Evolutionary conservation across 768 basidiomycete genomes (phyloP), one percentile per base, ranked within the genome.

Genomic region (Suillus clintonianus): DNA sequence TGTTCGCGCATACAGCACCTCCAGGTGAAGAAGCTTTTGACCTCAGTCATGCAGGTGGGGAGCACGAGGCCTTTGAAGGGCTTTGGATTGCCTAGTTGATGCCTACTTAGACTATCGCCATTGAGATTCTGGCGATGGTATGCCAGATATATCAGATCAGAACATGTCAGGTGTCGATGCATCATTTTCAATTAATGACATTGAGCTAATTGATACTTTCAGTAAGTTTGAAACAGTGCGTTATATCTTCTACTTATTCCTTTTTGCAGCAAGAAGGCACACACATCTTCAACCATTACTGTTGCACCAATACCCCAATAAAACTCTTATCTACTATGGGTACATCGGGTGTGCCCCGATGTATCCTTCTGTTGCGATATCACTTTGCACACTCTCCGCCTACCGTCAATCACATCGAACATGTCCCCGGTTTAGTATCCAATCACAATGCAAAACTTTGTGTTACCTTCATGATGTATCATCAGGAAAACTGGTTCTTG

Each of bases 341-440:
- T 75, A 67, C 62, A 57, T 75, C 10, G 71, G 69, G 0, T 63
- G 66, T 10, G 59, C 70, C 15, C 73, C 72, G 1, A 37, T 43
- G 30, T 55, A 64, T 10, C 67, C 70, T 8, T 54, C 64, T 4
- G 60, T 68, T 8, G 73, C 68, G 0, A 59, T 74, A 27, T 66
- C 67, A 0, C 48, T 73, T 42, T 57, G 53, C 1, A 57, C 66
- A 3, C 67, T 76, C 11, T 67, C 71, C 13, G 51, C 67, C 2
- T 75, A 69, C 59, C 66, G 67, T 4, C 74, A 75, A 61, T 47
- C 68, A 3, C 71, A 72, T 50, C 64, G 66, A 2, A 65, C 65
- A 2, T 72, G 72, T 50, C 73, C 74, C 0, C 67, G 67, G 1
- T 65, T 72, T 45, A 72, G 68, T 55, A 62, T 75, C 13, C 65